Evolutionary conservation across 106 monocot species (phyloP), one percentile per base, ranked within the genome.

Genomic region (Allium fistulosum): DNA sequence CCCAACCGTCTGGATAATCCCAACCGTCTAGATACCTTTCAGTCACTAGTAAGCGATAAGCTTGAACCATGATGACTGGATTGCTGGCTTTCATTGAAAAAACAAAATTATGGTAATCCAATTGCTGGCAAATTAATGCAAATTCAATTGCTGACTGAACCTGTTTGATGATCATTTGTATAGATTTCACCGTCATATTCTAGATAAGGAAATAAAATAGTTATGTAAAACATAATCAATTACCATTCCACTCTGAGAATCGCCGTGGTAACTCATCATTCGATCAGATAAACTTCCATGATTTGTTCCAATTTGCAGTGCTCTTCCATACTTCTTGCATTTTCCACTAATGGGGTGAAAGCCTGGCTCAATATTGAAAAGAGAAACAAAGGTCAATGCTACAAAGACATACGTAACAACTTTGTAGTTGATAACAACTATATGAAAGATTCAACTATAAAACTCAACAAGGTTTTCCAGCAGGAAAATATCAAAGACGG

Each of bases 61-160:
- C 99, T 81, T 93, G 85, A 26, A 99, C 99, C 99, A 99, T 99
- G 77, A 99, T 59, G 3, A 99, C 99, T 46, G 99, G 99, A 70
- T 99, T 99, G 76, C 93, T 93, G 58, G 99, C 99, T 75, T 99
- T 99, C 99, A 99, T 99, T 13, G 99, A 99, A 79, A 99, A 99
- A 61, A 99, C 93, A 78, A 99, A 99, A 77, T 99, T 93, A 59
- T 99, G 99, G 73, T 77, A 99, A 63, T 99, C 87, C 65, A 93
- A n/a, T n/a, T n/a, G n/a, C n/a, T n/a, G n/a, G n/a, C n/a, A n/a
- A n/a, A n/a, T n/a, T n/a, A n/a, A n/a, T n/a, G n/a, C n/a, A n/a
- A n/a, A n/a, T n/a, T n/a, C n/a, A n/a, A n/a, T n/a, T n/a, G n/a
- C n/a, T n/a, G n/a, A n/a, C n/a, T n/a, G n/a, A n/a, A n/a, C n/a